Evolutionary conservation across 148 eudicot species (phyloP).

Genomic region (Rhododendron ferrugineum): DNA sequence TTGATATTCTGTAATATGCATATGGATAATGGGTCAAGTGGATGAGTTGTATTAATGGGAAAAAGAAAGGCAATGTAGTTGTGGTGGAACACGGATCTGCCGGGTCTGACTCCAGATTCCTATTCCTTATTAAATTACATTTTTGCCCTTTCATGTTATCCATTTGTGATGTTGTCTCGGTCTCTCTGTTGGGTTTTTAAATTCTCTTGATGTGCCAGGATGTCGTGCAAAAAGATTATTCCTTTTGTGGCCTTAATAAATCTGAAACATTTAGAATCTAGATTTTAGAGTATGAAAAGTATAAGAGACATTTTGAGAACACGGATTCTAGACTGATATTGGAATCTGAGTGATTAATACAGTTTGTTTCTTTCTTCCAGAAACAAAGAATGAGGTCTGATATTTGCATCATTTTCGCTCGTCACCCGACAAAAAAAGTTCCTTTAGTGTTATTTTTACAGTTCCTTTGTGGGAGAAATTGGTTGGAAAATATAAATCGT

Average conservation of each 20-base stretch:
- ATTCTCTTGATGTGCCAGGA: not conserved
- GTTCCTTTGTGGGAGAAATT: not conserved
- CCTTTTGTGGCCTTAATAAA: not conserved
- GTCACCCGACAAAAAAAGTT: not conserved
- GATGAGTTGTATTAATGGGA: constrained; percentile 5
- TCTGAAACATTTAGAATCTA: not conserved
- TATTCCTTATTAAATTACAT: constrained; percentile 14
- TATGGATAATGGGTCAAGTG: constrained; percentile 3
- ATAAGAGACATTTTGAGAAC: not conserved
- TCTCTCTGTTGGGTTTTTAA: not conserved
- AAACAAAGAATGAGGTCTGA: not conserved
- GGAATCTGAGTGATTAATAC: not conserved
- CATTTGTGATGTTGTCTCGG: not conserved
- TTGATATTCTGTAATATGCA: not conserved
- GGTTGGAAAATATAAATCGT: not conserved
- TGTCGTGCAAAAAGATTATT: not conserved
- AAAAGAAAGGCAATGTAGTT: constrained; percentile 8
- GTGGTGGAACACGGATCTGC: constrained; percentile 15
- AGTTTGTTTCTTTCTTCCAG: not conserved
- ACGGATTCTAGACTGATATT: not conserved
- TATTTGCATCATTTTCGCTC: not conserved
- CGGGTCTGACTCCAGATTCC: constrained; percentile 18
- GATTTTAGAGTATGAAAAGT: not conserved
- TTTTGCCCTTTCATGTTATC: constrained; percentile 17
- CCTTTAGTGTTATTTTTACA: not conserved